A percentile compares a stretch with the other conserved stretches of the same genome.
Conservation (phyloP, 2,329 filamentous ascomycete genomes). For the Coniochaeta pulveracea region DNA sequence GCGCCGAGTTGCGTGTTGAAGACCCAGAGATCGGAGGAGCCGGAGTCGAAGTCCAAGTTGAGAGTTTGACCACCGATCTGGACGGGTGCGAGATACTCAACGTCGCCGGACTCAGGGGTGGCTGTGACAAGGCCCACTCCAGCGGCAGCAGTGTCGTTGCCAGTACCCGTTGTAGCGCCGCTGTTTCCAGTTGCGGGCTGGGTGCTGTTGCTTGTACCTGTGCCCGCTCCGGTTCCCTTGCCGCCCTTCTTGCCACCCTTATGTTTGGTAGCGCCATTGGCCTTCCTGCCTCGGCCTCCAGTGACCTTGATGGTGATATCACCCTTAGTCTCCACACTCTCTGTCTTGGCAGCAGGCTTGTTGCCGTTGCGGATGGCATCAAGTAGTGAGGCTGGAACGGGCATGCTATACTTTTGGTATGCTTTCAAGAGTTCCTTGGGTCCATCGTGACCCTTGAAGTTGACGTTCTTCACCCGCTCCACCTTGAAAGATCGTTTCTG, state of each 20-base stretch:
- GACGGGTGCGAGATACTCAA: conserved; percentile 60
- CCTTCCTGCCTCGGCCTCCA: conserved; percentile 5
- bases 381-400: conserved; percentile 29
- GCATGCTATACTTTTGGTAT: conserved; percentile 56
- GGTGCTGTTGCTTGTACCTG: not conserved
- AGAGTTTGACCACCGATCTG: conserved; percentile 58
- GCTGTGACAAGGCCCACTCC: conserved; percentile 49
- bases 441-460: conserved; percentile 45
- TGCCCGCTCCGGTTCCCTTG: conserved; percentile 6
- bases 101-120: conserved; percentile 52
- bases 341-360: conserved; percentile 8
- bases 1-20: conserved; percentile 50
- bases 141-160: conserved; percentile 16
- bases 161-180: conserved; percentile 7
- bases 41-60: conserved; percentile 65
- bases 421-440: conserved; percentile 50
- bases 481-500: conserved; percentile 51
- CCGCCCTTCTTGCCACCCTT: conserved; percentile 5
- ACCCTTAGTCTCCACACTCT: conserved; percentile 5
- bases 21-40: conserved; percentile 65
- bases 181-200: conserved; percentile 2
- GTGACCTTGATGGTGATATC: too few species aligned
- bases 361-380: conserved; percentile 20
- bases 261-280: not conserved
- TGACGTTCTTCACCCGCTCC: conserved; percentile 41